Evolutionary conservation across 768 basidiomycete genomes (phyloP), one percentile per base, ranked within the genome.

Genomic region (Auriculariales sp.): DNA sequence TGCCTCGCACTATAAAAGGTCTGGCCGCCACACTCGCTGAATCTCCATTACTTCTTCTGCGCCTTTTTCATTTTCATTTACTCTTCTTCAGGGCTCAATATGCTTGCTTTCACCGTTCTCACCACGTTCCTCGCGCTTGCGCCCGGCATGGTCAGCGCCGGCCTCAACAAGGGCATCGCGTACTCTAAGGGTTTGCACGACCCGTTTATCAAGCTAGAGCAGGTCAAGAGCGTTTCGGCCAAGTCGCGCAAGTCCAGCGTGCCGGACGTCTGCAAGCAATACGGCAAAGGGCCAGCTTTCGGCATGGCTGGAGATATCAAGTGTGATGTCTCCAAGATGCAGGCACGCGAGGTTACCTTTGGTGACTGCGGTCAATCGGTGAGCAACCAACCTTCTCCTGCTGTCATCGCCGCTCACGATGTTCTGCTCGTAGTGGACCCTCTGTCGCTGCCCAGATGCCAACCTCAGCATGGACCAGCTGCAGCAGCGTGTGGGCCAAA

Each of bases 11-110:
- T n/a, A n/a, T n/a, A n/a, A n/a, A n/a, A n/a, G n/a, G n/a, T n/a
- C n/a, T n/a, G n/a, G n/a, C n/a, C n/a, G n/a, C n/a, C n/a, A n/a
- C n/a, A n/a, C n/a, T n/a, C n/a, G n/a, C 15, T 36, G n/a, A n/a
- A 15, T 15, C 15, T n/a, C 35, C 35, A 11, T 15, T 36, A 5
- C 10, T 9, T 15, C 15, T 36, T 15, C 35, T 2, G 10, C 35
- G 7, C 35, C 15, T 25, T 24, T 42, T 45, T 45, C 49, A 50
- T 28, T 39, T 49, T 19, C 3, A 33, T 44, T 49, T 28, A n/a
- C n/a, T n/a, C n/a, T n/a, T n/a, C n/a, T n/a, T n/a, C n/a, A n/a
- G n/a, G n/a, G n/a, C n/a, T n/a, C n/a, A n/a, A n/a, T n/a, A n/a
- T n/a, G n/a, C n/a, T n/a, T n/a, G n/a, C n/a, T 7, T 7, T 4